These are phyloP conservation scores for Nasturtium officinale DNA, from an alignment of 345 rosid genomes.

Conservation along the genomic window DNA sequence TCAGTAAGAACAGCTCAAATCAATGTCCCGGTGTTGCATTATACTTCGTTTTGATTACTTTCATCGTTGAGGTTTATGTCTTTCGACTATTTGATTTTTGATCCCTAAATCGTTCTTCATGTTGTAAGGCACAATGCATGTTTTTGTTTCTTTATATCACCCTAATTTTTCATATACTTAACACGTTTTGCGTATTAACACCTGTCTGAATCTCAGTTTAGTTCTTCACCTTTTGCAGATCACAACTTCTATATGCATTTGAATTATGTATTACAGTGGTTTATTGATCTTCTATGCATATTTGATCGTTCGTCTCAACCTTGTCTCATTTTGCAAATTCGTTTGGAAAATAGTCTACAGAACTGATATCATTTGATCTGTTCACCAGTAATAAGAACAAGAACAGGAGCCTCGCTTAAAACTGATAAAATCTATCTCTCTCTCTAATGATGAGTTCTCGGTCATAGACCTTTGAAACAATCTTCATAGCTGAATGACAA, in stretches of 20 bases:
- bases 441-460: conserved; percentile 73
- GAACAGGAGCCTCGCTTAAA: conserved; percentile 73
- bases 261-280: conserved; percentile 1
- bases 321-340: conserved; percentile 2
- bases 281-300: conserved; percentile 19
- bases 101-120: not conserved
- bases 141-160: not conserved
- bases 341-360: not conserved
- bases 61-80: not conserved
- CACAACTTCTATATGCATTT: conserved; percentile 16
- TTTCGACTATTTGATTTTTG: not conserved
- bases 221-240: conserved; percentile 5
- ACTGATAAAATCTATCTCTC: conserved; percentile 80
- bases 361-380: conserved; percentile 4
- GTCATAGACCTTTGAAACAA: conserved; percentile 59
- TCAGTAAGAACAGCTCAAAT: not conserved
- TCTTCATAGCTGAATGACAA: conserved; percentile 76
- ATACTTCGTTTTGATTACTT: not conserved
- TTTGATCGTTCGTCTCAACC: conserved; percentile 10
- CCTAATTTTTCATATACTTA: conserved; percentile 26
- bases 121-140: too few relatives aligned
- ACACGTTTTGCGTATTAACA: not conserved
- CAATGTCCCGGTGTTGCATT: not conserved
- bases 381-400: conserved; percentile 81
- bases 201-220: not conserved